These are phyloP conservation scores for Blastobotrys buckinghamii DNA, from an alignment of 1,139 yeast species.

Conservation along the genomic window DNA sequence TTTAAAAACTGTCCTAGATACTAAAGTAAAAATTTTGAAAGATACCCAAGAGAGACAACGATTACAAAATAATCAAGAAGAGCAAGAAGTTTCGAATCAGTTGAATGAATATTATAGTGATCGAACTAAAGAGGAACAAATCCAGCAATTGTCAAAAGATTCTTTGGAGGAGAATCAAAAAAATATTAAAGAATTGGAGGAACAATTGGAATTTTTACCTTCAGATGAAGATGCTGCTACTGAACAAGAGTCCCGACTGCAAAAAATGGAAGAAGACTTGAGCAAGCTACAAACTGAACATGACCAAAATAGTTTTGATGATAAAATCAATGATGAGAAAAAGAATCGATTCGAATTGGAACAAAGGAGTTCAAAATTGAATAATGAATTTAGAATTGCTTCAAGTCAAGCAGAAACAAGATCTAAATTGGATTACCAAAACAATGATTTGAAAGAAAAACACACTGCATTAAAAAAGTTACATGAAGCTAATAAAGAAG, in stretches of 20 bases:
- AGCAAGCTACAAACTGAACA: constrained; percentile 5
- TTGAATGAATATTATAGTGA: constrained; percentile 34
- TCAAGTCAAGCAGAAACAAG: constrained; percentile 55
- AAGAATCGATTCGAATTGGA: constrained; percentile 42
- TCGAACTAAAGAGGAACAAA: constrained; percentile 41
- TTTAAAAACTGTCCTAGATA: constrained; percentile 13
- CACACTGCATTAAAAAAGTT: constrained; percentile 25
- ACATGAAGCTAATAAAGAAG: background rate
- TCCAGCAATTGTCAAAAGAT: constrained; percentile 34
- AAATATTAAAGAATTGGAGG: constrained; percentile 35
- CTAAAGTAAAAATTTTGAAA: background rate
- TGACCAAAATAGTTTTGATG: constrained; percentile 33
- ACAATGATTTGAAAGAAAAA: constrained; percentile 35
- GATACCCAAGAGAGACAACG: constrained; percentile 6
- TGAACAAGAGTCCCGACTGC: constrained; percentile 36
- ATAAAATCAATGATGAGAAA: constrained; percentile 40
- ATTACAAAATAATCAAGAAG: background rate
- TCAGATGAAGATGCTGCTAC: constrained; percentile 41
- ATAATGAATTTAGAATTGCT: constrained; percentile 44
- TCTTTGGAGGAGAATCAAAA: constrained; percentile 33
- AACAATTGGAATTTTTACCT: constrained; percentile 35
- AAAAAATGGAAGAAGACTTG: constrained; percentile 32
- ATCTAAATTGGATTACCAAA: constrained; percentile 45
- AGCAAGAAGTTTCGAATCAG: constrained; percentile 23
- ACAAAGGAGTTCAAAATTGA: constrained; percentile 48